Conservation (phyloP, 345 rosid species). For the Citrus reticulata region DNA sequence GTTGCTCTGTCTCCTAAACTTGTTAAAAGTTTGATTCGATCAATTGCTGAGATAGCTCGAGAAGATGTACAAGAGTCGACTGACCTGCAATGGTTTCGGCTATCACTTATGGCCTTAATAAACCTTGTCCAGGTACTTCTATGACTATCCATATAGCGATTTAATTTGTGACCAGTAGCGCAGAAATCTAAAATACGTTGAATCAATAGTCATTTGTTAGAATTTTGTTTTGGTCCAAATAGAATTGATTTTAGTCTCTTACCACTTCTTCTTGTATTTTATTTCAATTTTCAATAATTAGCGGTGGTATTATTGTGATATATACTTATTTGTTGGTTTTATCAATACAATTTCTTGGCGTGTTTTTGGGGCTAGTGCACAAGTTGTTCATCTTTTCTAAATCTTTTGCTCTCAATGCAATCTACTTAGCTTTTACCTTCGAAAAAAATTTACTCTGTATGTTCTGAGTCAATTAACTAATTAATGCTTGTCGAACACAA, state of each 20-base stretch:
- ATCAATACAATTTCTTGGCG: not conserved
- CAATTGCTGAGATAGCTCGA: conserved; percentile 58
- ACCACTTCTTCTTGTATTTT: not conserved
- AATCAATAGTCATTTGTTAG: not conserved
- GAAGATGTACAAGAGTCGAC: conserved; percentile 60
- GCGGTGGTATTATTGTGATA: not conserved
- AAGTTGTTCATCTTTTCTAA: too few species aligned
- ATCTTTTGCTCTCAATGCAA: too few species aligned
- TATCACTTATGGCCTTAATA: conserved; percentile 66
- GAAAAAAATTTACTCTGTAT: not conserved
- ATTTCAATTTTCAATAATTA: not conserved
- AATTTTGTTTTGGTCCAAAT: not conserved
- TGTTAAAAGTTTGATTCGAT: conserved; percentile 64
- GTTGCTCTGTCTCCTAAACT: conserved; percentile 64
- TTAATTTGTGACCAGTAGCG: not conserved
- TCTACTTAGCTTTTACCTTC: too few species aligned
- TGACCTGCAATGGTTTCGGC: conserved; percentile 65
- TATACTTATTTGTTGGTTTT: not conserved
- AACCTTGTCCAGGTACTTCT: conserved; percentile 77
- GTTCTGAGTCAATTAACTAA: not conserved
- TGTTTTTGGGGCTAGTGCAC: too few species aligned
- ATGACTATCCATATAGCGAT: not conserved
- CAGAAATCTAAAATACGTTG: not conserved
- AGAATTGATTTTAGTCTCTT: not conserved
- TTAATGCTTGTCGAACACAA: not conserved